phyloP scores from a whole-genome alignment of 1,139 yeast genomes.

The Starmera stellimalicola region DNA sequence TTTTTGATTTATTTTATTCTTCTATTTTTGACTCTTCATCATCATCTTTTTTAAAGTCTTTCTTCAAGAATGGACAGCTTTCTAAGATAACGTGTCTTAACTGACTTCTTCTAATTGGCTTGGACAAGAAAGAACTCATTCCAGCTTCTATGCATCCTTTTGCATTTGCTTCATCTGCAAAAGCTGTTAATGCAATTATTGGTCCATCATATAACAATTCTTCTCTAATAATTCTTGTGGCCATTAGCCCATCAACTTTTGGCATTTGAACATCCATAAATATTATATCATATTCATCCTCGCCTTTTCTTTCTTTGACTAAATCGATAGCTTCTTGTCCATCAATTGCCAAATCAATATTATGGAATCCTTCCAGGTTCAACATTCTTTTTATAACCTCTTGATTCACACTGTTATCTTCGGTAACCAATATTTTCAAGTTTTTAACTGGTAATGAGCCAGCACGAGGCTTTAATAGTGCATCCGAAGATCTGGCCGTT shows the following conservation, averaged over 20 bases:
- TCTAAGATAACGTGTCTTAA: constrained; percentile 35
- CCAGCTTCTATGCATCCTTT: constrained; percentile 73
- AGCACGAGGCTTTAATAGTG: neutral
- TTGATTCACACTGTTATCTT: constrained; percentile 86
- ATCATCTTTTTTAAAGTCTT: neutral
- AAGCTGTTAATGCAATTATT: constrained; percentile 89
- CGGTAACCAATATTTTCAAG: constrained; percentile 74
- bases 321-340: constrained; percentile 80
- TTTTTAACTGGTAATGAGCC: constrained; percentile 8
- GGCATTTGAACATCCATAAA: constrained; percentile 99
- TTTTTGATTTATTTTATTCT: too few relatives aligned
- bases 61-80: neutral
- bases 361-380: constrained; percentile 61
- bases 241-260: constrained; percentile 73
- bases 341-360: constrained; percentile 71
- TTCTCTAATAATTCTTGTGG: constrained; percentile 64
- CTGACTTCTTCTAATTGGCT: constrained; percentile 72
- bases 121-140: constrained; percentile 80
- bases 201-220: constrained; percentile 61
- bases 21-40: neutral
- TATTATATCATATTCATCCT: constrained; percentile 52
- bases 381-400: constrained; percentile 85
- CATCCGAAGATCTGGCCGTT: constrained; percentile 26
- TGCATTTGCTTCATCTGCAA: constrained; percentile 81
- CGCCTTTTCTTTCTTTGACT: constrained; percentile 25